Conservation (phyloP, 495 filamentous ascomycete species). For the Sphaerosporella brunnea region DNA sequence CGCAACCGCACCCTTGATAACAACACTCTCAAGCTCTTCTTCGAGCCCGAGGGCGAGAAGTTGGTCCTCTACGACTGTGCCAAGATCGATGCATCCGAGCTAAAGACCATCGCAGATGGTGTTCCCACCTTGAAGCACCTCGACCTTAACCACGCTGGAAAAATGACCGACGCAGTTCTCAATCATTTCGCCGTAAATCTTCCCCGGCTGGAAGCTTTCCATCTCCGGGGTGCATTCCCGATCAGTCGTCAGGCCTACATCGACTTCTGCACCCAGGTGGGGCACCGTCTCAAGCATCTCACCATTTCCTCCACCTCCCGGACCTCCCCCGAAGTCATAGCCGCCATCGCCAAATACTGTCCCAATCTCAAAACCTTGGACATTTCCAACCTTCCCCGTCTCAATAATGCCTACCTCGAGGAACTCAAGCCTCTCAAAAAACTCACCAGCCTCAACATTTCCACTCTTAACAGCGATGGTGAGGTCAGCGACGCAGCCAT, state of each 20-base stretch:
- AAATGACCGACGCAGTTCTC: slow-evolving; percentile 18
- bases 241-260: slow-evolving; percentile 15
- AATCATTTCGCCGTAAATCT: slow-evolving; percentile 21
- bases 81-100: slow-evolving; percentile 13
- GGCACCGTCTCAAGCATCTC: slow-evolving; percentile 11
- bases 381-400: slow-evolving; percentile 11
- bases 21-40: slow-evolving; percentile 20
- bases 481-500: slow-evolving; percentile 16
- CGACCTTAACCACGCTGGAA: slow-evolving; percentile 16
- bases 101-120: slow-evolving; percentile 14
- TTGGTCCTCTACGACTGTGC: slow-evolving; percentile 23
- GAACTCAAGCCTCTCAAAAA: slow-evolving; percentile 10
- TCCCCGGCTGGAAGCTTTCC: slow-evolving; percentile 12
- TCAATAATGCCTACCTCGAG: slow-evolving; percentile 10
- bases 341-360: slow-evolving; percentile 16
- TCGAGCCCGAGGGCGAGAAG: slow-evolving; percentile 12
- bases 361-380: slow-evolving; percentile 18
- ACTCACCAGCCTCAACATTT: slow-evolving; percentile 19
- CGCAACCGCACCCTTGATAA: slow-evolving; percentile 18
- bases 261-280: slow-evolving; percentile 13
- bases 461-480: slow-evolving; percentile 12
- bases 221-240: slow-evolving; percentile 21
- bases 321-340: slow-evolving; percentile 12
- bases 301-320: slow-evolving; percentile 19
- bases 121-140: slow-evolving; percentile 19